These are phyloP conservation scores for Oryza meyeriana DNA, from an alignment of 176 grass and related monocot genomes.

Conservation along the genomic window DNA sequence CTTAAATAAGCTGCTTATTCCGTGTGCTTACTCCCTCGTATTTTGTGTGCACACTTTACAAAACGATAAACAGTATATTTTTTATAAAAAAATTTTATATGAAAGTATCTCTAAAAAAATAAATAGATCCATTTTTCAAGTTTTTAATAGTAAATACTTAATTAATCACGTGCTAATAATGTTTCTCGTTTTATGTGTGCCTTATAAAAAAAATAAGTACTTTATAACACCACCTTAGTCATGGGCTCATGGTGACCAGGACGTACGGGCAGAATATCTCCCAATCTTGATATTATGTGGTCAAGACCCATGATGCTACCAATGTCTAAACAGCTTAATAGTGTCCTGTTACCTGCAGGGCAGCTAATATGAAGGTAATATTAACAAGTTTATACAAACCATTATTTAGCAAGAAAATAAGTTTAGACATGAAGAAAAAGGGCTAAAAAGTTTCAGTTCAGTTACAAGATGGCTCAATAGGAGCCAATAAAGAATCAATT, in stretches of 20 bases:
- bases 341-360: neutral
- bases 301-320: neutral
- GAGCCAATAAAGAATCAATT: neutral
- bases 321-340: neutral
- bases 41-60: too few relatives aligned
- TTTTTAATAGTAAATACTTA: too few relatives aligned
- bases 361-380: neutral
- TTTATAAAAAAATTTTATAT: too few relatives aligned
- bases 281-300: constrained; percentile 28
- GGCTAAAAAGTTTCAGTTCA: neutral
- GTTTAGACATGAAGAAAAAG: neutral
- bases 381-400: neutral
- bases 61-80: too few relatives aligned
- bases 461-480: neutral
- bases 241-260: neutral
- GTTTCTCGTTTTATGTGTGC: too few relatives aligned
- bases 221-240: too few relatives aligned
- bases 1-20: too few relatives aligned
- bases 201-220: too few relatives aligned
- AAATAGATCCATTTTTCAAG: too few relatives aligned
- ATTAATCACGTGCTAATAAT: too few relatives aligned
- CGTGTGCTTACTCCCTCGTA: too few relatives aligned
- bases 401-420: neutral
- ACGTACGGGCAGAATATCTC: neutral
- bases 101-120: too few relatives aligned